A percentile compares a stretch with the other conserved stretches of the same genome.
These are phyloP conservation scores for Jaltomata sinuosa DNA, from an alignment of 257 asterid genomes.

Conservation along the genomic window DNA sequence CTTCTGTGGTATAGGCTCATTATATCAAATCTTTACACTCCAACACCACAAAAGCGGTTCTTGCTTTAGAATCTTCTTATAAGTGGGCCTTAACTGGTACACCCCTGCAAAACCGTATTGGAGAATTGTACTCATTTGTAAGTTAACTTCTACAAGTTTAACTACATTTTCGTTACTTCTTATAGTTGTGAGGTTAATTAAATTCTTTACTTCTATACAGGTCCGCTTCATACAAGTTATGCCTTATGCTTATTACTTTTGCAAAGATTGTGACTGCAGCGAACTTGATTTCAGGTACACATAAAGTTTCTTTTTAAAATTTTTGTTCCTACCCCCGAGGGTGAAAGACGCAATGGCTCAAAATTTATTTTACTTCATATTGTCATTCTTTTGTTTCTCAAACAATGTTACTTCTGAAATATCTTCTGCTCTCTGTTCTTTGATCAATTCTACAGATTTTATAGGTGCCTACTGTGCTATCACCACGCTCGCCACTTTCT, in stretches of 20 bases:
- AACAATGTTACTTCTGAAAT: neutral
- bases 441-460: too few species aligned
- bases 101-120: slow-evolving; percentile 90
- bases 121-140: slow-evolving; percentile 90
- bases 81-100: slow-evolving; percentile 97
- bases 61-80: slow-evolving; percentile 63
- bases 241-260: slow-evolving; percentile 79
- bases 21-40: slow-evolving; percentile 30
- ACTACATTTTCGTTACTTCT: neutral
- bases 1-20: slow-evolving; percentile 51
- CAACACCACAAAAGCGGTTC: slow-evolving; percentile 73
- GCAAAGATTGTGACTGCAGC: slow-evolving; percentile 86
- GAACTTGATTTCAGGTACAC: neutral
- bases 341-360: neutral
- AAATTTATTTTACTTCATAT: neutral
- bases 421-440: too few species aligned
- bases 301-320: too few species aligned
- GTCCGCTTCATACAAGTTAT: slow-evolving; percentile 74
- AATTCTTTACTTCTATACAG: slow-evolving; percentile 27
- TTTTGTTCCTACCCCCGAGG: neutral
- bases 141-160: slow-evolving; percentile 12
- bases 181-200: neutral
- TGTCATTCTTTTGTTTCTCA: neutral
- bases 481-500: neutral
- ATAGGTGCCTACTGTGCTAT: too few species aligned